Percentiles rank a stretch among this genome's conserved stretches.
phyloP scores from a whole-genome alignment of 257 asterid species.

The Solanum dulcamara region DNA sequence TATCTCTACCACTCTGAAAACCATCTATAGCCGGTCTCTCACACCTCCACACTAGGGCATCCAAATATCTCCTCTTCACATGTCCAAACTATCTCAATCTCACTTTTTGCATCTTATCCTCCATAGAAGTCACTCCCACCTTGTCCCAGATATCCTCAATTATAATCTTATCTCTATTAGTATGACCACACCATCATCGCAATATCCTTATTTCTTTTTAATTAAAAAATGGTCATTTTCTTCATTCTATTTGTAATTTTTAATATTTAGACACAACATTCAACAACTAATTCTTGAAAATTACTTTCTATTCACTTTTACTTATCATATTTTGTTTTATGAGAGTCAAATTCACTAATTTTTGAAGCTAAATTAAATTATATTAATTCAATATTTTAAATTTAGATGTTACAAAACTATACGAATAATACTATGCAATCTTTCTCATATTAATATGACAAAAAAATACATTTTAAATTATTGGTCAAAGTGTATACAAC shows the following conservation, averaged over 20 bases:
- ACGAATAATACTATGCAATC: too few relatives aligned
- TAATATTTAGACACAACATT: neutral
- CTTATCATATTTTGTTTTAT: neutral
- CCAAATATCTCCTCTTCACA: neutral
- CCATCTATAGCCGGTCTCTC: neutral
- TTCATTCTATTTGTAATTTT: neutral
- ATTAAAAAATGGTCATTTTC: too few relatives aligned
- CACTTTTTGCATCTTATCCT: too few relatives aligned
- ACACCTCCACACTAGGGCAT: neutral
- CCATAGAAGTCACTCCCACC: neutral
- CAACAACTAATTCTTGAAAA: neutral
- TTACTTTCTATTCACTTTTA: neutral
- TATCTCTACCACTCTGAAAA: neutral
- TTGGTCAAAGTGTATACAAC: neutral
- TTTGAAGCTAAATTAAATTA: too few relatives aligned
- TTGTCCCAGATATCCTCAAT: neutral
- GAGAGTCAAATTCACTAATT: neutral
- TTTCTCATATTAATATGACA: too few relatives aligned
- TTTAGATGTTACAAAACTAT: neutral
- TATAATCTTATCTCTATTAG: neutral
- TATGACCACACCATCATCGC: neutral
- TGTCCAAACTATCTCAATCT: neutral
- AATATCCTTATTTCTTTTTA: too few relatives aligned
- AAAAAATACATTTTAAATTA: too few relatives aligned
- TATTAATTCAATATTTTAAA: too few relatives aligned